These are phyloP conservation scores for Ramaria sp. DNA, from an alignment of 768 basidiomycete genomes.

Conservation along the genomic window DNA sequence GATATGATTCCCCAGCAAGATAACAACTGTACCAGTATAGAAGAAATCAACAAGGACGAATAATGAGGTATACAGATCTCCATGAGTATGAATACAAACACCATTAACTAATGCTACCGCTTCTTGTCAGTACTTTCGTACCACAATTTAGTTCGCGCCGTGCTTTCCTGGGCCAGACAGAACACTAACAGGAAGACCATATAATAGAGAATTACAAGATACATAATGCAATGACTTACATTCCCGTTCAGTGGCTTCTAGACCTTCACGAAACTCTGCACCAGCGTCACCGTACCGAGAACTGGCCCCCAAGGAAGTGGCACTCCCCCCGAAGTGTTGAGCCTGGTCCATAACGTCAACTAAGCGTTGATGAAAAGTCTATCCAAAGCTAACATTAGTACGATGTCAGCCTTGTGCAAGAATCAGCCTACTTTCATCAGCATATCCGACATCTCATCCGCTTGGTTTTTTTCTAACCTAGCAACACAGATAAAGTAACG, in stretches of 20 bases:
- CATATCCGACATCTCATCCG: slow-evolving; percentile 57
- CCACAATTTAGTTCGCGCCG: slow-evolving; percentile 70
- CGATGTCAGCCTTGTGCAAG: slow-evolving; percentile 5
- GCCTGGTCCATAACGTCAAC: slow-evolving; percentile 80
- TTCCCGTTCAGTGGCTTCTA: slow-evolving; percentile 89
- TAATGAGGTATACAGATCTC: background rate
- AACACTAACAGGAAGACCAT: slow-evolving; percentile 49
- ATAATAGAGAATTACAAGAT: slow-evolving; percentile 2
- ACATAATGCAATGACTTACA: slow-evolving; percentile 36
- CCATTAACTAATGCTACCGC: background rate
- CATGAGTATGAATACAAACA: background rate
- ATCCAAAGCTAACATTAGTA: slow-evolving; percentile 9
- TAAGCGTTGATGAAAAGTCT: slow-evolving; percentile 72
- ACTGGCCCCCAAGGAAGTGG: slow-evolving; percentile 42
- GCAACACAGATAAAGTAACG: background rate
- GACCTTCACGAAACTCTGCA: slow-evolving; percentile 77
- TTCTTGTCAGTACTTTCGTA: slow-evolving; percentile 61
- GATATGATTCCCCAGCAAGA: background rate
- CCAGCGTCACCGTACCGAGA: slow-evolving; percentile 45
- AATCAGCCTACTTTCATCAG: slow-evolving; percentile 45
- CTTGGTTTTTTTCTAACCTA: slow-evolving; percentile 71
- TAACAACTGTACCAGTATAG: background rate
- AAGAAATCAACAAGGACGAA: background rate
- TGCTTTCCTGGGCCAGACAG: slow-evolving; percentile 72
- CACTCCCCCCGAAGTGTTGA: slow-evolving; percentile 73